phyloP scores from a whole-genome alignment of 139 green algal genomes.

The Picochlorum sp. region DNA sequence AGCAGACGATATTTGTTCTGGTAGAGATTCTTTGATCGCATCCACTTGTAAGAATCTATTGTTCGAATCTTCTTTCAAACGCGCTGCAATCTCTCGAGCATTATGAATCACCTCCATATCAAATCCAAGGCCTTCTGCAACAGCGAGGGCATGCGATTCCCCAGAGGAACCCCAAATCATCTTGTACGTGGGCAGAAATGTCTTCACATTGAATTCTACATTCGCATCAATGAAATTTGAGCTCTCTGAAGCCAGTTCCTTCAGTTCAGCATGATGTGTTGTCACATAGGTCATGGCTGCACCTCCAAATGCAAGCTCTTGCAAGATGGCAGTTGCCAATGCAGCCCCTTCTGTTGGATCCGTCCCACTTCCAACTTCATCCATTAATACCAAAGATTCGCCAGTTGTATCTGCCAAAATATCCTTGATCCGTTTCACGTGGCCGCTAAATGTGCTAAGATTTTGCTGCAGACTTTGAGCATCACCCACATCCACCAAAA shows the following conservation, averaged over 20 bases:
- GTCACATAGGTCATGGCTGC: slow-evolving; percentile 50
- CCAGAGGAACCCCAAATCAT: slow-evolving; percentile 44
- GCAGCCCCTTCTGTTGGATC: slow-evolving; percentile 70
- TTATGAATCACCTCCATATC: slow-evolving; percentile 31
- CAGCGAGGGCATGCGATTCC: slow-evolving; percentile 40
- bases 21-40: slow-evolving; percentile 22
- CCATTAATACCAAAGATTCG: slow-evolving; percentile 62
- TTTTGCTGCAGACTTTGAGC: slow-evolving; percentile 62
- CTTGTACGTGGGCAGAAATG: slow-evolving; percentile 53
- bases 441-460: slow-evolving; percentile 71
- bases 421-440: slow-evolving; percentile 41
- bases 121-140: slow-evolving; percentile 51
- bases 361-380: slow-evolving; percentile 75
- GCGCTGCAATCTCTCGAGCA: slow-evolving; percentile 28
- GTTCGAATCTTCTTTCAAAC: slow-evolving; percentile 5
- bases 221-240: slow-evolving; percentile 41
- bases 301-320: slow-evolving; percentile 21
- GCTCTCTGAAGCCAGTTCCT: slow-evolving; percentile 24
- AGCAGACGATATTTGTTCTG: slow-evolving; percentile 15
- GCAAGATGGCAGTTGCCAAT: slow-evolving; percentile 51
- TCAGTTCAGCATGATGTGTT: slow-evolving; percentile 58
- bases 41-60: background rate
- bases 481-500: slow-evolving; percentile 76
- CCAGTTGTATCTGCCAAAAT: slow-evolving; percentile 27
- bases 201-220: slow-evolving; percentile 55